phyloP scores from a whole-genome alignment of 2,329 filamentous ascomycete species.

The Paecilomyces formosus region DNA sequence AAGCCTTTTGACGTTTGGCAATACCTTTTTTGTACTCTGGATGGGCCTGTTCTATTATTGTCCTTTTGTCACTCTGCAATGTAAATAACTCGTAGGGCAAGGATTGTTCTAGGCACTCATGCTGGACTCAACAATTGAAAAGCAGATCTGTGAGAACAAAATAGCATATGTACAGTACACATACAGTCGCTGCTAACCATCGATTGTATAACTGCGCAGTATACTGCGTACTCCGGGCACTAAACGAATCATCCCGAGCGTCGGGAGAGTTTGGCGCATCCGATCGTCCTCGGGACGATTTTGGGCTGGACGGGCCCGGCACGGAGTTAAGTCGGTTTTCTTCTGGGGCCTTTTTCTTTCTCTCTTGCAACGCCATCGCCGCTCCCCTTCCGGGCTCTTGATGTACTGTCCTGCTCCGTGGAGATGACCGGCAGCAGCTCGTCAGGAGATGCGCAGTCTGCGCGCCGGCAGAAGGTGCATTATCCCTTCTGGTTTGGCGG shows the following conservation, averaged over 20 bases:
- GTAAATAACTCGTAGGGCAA: neutral
- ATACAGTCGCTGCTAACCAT: too few species aligned
- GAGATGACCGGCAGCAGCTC: conserved; percentile 28
- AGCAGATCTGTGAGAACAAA: neutral
- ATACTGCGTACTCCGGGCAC: too few species aligned
- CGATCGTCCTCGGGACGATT: neutral
- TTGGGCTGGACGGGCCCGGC: neutral
- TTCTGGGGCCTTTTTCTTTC: neutral
- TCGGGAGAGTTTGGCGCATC: too few species aligned
- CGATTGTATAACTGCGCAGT: too few species aligned
- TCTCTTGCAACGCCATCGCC: neutral
- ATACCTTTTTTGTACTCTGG: neutral
- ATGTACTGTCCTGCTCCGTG: neutral
- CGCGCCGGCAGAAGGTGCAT: conserved; percentile 31
- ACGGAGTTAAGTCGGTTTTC: neutral
- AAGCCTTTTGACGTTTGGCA: neutral
- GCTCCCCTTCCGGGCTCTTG: neutral
- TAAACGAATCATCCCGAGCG: too few species aligned
- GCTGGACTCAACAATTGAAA: neutral
- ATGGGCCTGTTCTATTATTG: neutral
- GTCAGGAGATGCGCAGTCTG: conserved; percentile 17
- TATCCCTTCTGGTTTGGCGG: conserved; percentile 97
- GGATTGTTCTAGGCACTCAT: neutral
- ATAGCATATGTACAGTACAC: neutral
- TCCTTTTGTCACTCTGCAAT: neutral